Percentiles rank a stretch among this genome's conserved stretches.
These are phyloP conservation scores for Monoraphidium neglectum DNA, from an alignment of 139 green algal genomes.

Conservation along the genomic window DNA sequence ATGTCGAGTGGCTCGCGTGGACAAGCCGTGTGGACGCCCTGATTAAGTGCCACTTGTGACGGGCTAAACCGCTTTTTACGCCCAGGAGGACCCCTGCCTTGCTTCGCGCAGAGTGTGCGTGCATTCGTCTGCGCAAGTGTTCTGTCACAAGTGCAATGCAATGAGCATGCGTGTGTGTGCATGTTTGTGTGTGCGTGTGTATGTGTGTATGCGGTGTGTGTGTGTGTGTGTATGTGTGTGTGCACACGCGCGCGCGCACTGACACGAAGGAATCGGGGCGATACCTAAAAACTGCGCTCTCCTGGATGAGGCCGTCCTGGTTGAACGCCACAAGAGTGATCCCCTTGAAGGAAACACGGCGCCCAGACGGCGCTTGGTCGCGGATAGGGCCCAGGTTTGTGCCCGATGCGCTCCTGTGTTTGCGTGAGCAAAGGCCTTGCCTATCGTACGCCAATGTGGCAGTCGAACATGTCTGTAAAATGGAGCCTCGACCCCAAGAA, in stretches of 20 bases:
- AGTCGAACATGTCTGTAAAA: no score
- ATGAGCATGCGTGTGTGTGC: no score
- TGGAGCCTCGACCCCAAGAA: no score
- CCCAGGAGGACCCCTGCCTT: not conserved
- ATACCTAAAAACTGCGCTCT: conserved; percentile 40
- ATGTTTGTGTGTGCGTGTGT: no score
- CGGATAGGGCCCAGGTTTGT: conserved; percentile 48
- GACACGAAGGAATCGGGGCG: not conserved
- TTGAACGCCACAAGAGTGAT: conserved; percentile 32
- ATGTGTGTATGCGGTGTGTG: not conserved
- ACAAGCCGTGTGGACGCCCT: not conserved
- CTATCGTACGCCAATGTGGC: no score
- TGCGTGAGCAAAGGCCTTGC: no score
- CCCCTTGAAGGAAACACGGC: conserved; percentile 27
- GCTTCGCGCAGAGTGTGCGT: not conserved
- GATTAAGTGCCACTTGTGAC: not conserved
- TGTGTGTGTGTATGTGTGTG: not conserved
- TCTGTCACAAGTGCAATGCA: not conserved
- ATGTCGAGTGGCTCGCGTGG: not conserved
- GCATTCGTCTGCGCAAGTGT: not conserved
- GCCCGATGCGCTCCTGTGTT: conserved; percentile 21
- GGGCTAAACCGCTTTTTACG: not conserved
- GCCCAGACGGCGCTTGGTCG: conserved; percentile 30
- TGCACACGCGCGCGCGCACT: not conserved
- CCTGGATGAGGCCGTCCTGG: conserved; percentile 13